Percentiles rank a stretch among this genome's conserved stretches.
phyloP scores from a whole-genome alignment of 2,329 filamentous ascomycete species.

The Fusarium euwallaceae region DNA sequence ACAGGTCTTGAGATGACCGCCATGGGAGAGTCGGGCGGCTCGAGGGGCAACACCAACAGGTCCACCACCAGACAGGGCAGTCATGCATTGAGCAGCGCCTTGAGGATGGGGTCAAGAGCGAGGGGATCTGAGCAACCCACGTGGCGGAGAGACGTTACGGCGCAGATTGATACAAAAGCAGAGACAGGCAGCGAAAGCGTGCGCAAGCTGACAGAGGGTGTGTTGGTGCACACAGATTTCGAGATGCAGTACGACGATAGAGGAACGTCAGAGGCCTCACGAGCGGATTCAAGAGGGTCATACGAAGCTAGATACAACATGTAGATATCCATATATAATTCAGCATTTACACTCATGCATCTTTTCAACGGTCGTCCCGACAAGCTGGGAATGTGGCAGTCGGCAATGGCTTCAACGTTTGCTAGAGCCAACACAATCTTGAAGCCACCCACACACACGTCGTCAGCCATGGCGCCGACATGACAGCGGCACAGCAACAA shows the following conservation, averaged over 20 bases:
- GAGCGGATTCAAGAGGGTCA: slow-evolving; percentile 35
- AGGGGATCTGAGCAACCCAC: slow-evolving; percentile 7
- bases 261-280: slow-evolving; percentile 15
- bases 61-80: background rate
- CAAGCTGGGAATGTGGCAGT: background rate
- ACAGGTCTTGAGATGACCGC: slow-evolving; percentile 37
- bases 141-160: slow-evolving; percentile 31
- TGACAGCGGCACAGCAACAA: background rate
- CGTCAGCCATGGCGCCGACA: background rate
- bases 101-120: slow-evolving; percentile 8
- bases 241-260: slow-evolving; percentile 42
- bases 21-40: slow-evolving; percentile 10
- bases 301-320: slow-evolving; percentile 32
- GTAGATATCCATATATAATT: slow-evolving; percentile 5
- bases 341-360: background rate
- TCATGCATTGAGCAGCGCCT: background rate
- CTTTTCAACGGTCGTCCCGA: background rate
- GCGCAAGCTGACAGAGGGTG: slow-evolving; percentile 40
- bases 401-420: background rate
- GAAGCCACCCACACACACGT: background rate
- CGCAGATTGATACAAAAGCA: slow-evolving; percentile 4
- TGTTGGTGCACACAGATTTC: slow-evolving; percentile 40
- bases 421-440: background rate
- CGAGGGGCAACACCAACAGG: slow-evolving; percentile 18
- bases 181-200: slow-evolving; percentile 41